Percentiles rank a stretch among this genome's conserved stretches.
These are phyloP conservation scores for Leccinellum albellum DNA, from an alignment of 768 basidiomycete species.

Conservation along the genomic window DNA sequence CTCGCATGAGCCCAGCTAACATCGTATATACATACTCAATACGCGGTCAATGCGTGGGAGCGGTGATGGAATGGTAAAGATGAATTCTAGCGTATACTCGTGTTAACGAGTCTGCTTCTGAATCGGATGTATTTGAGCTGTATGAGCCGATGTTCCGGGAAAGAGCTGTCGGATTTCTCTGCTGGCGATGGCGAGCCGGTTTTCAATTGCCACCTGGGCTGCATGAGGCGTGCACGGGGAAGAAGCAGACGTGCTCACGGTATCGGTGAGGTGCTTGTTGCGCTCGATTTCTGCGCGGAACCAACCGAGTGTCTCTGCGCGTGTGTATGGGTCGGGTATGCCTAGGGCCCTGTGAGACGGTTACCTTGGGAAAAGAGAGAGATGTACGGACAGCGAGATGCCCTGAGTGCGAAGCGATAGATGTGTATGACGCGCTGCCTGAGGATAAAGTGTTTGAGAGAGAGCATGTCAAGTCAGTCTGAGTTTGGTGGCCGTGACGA, in stretches of 20 bases:
- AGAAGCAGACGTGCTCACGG: slow-evolving; percentile 36
- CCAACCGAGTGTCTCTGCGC: slow-evolving; percentile 68
- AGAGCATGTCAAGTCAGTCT: slow-evolving; percentile 30
- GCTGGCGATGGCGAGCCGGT: slow-evolving; percentile 49
- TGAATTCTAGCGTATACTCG: not conserved
- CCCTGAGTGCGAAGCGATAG: slow-evolving; percentile 67
- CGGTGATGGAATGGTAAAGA: not conserved
- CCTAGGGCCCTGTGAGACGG: slow-evolving; percentile 35
- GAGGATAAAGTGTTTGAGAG: slow-evolving; percentile 75
- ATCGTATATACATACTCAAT: not conserved
- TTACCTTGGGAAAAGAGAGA: not conserved
- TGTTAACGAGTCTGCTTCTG: too few species aligned
- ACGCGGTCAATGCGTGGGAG: not conserved
- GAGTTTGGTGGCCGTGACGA: slow-evolving; percentile 8
- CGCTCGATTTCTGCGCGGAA: slow-evolving; percentile 70
- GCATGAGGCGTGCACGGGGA: slow-evolving; percentile 9
- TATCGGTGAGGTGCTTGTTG: slow-evolving; percentile 53
- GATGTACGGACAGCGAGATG: slow-evolving; percentile 52
- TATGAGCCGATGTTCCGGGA: slow-evolving; percentile 15
- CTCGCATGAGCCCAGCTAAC: too few species aligned
- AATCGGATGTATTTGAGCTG: not conserved
- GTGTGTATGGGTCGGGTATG: slow-evolving; percentile 57
- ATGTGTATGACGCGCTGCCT: slow-evolving; percentile 55
- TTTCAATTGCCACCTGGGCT: slow-evolving; percentile 54
- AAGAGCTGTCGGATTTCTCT: slow-evolving; percentile 63